Evolutionary conservation across 2,329 filamentous ascomycete genomes (phyloP).

Genomic region (Aspergillus tanneri): DNA sequence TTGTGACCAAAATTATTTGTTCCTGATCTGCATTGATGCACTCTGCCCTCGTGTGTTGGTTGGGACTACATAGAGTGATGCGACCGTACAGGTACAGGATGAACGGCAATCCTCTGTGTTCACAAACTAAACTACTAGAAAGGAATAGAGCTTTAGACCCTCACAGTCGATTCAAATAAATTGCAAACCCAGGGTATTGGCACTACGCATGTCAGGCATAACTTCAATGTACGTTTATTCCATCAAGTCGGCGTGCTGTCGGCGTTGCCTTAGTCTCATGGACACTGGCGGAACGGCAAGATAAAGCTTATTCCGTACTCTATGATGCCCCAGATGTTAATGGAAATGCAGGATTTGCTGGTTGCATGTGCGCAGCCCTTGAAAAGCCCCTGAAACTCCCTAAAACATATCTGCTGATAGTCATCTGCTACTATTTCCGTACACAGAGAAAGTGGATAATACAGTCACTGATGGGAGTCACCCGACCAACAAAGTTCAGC

Average conservation of each 20-base stretch:
- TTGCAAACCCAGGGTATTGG: background rate
- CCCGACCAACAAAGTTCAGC: background rate
- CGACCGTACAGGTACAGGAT: too few relatives aligned
- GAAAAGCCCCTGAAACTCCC: background rate
- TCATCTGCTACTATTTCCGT: background rate
- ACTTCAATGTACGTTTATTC: too few relatives aligned
- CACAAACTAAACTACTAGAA: background rate
- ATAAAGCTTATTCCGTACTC: background rate
- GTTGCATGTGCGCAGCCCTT: background rate
- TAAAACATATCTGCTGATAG: background rate
- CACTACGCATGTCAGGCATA: too few relatives aligned
- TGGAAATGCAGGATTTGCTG: background rate
- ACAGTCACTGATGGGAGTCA: background rate
- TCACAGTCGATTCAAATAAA: background rate
- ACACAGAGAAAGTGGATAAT: background rate
- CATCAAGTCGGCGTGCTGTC: too few relatives aligned
- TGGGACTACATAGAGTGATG: too few relatives aligned
- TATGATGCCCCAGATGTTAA: background rate
- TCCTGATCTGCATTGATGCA: too few relatives aligned
- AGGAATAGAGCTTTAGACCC: background rate
- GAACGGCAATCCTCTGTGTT: background rate
- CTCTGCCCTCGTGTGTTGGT: too few relatives aligned
- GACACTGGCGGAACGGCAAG: too few relatives aligned
- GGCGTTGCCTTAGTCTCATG: too few relatives aligned
- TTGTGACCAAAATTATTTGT: background rate